Percentiles rank a stretch among this genome's conserved stretches.
These are phyloP conservation scores for Xylaria cubensis DNA, from an alignment of 495 filamentous ascomycete species.

Conservation along the genomic window DNA sequence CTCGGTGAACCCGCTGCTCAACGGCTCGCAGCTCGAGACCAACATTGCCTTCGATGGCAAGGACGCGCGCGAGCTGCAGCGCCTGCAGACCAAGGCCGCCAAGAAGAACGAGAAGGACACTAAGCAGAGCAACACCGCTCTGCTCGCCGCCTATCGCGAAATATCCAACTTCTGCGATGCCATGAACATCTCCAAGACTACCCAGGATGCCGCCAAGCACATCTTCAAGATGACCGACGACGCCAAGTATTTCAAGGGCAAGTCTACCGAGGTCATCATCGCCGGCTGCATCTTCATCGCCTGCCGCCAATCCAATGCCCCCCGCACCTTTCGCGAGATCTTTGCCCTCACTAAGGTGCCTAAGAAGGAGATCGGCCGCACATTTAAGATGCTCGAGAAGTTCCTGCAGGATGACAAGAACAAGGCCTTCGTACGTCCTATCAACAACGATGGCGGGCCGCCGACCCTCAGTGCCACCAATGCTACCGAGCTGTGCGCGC, in stretches of 20 bases:
- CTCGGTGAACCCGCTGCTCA: slow-evolving; percentile 81
- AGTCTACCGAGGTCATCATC: slow-evolving; percentile 90
- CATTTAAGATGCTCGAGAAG: slow-evolving; percentile 90
- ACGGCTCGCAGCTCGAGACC: slow-evolving; percentile 92
- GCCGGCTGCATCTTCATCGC: slow-evolving; percentile 98
- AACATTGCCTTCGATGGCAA: slow-evolving; percentile 83
- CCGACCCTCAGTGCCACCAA: slow-evolving; percentile 80
- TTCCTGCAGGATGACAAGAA: slow-evolving; percentile 70
- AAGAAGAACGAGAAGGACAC: slow-evolving; percentile 93
- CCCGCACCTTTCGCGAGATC: slow-evolving; percentile 91
- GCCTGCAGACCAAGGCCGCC: slow-evolving; percentile 84
- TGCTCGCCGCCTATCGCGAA: slow-evolving; percentile 77
- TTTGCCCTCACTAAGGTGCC: slow-evolving; percentile 89
- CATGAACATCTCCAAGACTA: slow-evolving; percentile 77
- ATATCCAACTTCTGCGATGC: slow-evolving; percentile 88
- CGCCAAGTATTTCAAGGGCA: slow-evolving; percentile 91
- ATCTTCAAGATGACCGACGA: slow-evolving; percentile 94
- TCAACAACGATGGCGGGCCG: slow-evolving; percentile 61
- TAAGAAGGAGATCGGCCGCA: slow-evolving; percentile 95
- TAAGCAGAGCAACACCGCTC: slow-evolving; percentile 81
- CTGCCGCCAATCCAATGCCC: slow-evolving; percentile 85
- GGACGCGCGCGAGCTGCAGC: slow-evolving; percentile 74
- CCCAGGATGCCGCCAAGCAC: slow-evolving; percentile 87
- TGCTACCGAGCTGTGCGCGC: slow-evolving; percentile 82
- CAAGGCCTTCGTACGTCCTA: slow-evolving; percentile 36